These are phyloP conservation scores for Hondaea fermentalgiana DNA, from an alignment of 108 stramenopile species.

Conservation along the genomic window DNA sequence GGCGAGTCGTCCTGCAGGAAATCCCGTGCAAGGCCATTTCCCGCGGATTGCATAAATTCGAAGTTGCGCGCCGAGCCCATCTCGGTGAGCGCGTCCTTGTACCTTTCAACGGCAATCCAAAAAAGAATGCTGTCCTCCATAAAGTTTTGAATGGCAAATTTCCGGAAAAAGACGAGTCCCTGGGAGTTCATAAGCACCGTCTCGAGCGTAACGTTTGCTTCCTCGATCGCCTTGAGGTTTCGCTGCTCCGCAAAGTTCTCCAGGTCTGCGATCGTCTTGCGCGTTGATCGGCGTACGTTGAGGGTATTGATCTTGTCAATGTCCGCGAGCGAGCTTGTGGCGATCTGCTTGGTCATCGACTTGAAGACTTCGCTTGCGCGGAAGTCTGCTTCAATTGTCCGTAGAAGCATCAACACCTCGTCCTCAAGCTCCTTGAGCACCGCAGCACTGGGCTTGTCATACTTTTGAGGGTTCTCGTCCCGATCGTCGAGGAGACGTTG, in stretches of 20 bases:
- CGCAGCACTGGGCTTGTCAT: not conserved
- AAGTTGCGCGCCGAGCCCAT: not conserved
- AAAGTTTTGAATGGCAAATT: constrained; percentile 4
- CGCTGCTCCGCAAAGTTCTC: not conserved
- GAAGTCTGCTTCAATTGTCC: not conserved
- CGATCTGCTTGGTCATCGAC: not conserved
- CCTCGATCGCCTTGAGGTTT: not conserved
- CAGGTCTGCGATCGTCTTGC: not conserved
- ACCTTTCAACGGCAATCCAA: constrained; percentile 6
- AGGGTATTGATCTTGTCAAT: not conserved
- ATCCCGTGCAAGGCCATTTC: not conserved
- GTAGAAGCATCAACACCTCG: not conserved
- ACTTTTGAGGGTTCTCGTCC: not conserved
- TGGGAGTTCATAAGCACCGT: not conserved
- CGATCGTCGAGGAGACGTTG: not conserved
- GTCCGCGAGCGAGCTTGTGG: not conserved
- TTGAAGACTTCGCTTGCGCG: not conserved
- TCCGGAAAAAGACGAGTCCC: not conserved
- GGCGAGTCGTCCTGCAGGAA: not conserved
- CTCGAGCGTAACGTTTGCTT: not conserved
- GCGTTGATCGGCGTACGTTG: not conserved
- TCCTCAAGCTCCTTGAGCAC: not conserved
- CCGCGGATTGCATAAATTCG: not conserved
- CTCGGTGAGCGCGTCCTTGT: not conserved
- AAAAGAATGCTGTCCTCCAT: constrained; percentile 9